Evolutionary conservation across 148 eudicot genomes (phyloP).

Genomic region (Nyssa sinensis): DNA sequence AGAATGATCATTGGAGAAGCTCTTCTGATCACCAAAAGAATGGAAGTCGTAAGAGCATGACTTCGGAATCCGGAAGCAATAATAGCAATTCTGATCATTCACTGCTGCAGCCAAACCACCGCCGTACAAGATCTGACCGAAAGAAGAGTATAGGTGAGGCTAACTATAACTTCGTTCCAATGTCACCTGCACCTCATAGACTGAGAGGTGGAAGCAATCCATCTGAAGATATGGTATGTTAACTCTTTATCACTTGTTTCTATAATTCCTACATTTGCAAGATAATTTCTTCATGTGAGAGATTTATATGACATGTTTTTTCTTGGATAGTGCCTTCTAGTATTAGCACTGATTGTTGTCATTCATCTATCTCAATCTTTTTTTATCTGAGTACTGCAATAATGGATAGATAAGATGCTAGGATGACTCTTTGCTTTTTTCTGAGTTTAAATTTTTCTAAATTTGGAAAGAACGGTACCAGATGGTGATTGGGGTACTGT

Average conservation of each 20-base stretch:
- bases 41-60: conserved; percentile 1
- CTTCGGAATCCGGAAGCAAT: conserved; percentile 27
- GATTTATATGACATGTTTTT: not conserved
- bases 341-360: not conserved
- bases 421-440: not conserved
- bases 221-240: conserved; percentile 33
- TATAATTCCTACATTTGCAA: no score
- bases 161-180: conserved; percentile 10
- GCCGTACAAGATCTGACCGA: conserved; percentile 1
- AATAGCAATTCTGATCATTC: conserved; percentile 22
- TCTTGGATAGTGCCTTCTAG: not conserved
- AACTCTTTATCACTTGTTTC: not conserved
- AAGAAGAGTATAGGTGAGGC: conserved; percentile 20
- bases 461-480: not conserved
- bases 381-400: not conserved
- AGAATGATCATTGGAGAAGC: conserved; percentile 3
- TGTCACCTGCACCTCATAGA: conserved; percentile 12
- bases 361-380: not conserved
- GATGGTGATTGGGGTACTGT: not conserved
- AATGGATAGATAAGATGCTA: no score
- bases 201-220: conserved; percentile 11
- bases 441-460: no score
- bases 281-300: not conserved
- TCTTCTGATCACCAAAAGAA: conserved; percentile 1
- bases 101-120: conserved; percentile 4